Evolutionary conservation across 306 rosid species (phyloP).

Genomic region (Cucumis cinereus): DNA sequence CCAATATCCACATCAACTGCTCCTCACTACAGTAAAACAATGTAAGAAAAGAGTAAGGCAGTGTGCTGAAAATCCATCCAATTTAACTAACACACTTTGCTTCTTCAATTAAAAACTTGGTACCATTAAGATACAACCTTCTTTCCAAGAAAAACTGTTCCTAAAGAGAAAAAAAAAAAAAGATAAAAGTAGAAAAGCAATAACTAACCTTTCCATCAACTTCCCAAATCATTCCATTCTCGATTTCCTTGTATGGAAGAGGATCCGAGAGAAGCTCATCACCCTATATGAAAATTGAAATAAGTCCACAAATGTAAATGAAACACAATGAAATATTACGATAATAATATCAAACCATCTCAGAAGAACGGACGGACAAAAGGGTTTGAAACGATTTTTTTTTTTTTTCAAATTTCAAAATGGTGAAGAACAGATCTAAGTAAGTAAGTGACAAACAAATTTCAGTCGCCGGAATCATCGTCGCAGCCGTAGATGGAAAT

Average conservation of each 20-base stretch:
- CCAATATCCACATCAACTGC: slow-evolving; percentile 72
- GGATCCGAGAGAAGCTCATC: slow-evolving; percentile 91
- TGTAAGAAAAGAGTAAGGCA: neutral
- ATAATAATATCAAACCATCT: no score
- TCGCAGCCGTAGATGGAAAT: slow-evolving; percentile 65
- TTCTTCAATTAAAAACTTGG: no score
- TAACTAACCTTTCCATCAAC: slow-evolving; percentile 62
- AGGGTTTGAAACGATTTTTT: no score
- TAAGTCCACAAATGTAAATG: neutral
- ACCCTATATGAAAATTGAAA: slow-evolving; percentile 19
- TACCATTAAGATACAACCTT: neutral
- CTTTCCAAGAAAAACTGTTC: neutral
- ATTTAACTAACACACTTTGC: neutral
- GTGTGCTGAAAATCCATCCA: neutral
- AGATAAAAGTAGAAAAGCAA: neutral
- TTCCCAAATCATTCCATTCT: slow-evolving; percentile 72
- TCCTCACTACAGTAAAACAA: slow-evolving; percentile 47
- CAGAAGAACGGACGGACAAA: no score
- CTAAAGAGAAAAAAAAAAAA: neutral
- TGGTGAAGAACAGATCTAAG: no score
- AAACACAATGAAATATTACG: neutral
- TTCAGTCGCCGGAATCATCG: slow-evolving; percentile 51
- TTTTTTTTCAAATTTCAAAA: no score
- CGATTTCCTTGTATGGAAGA: slow-evolving; percentile 46
- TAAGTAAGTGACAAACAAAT: neutral